These are phyloP conservation scores for Cenchrus purpureus DNA, from an alignment of 176 grass and related monocot genomes.

Conservation along the genomic window DNA sequence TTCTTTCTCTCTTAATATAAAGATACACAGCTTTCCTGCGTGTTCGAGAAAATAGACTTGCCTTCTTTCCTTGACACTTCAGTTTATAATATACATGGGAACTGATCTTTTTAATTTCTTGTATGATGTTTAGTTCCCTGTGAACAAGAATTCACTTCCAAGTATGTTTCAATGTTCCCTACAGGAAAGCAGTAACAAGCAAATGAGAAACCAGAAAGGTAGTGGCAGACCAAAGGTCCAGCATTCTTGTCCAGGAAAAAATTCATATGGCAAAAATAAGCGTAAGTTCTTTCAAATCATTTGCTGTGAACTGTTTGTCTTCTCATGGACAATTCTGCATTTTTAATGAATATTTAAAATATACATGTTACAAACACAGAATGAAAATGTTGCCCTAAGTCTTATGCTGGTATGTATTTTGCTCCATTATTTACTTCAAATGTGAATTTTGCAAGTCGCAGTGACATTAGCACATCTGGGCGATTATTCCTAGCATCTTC, in stretches of 20 bases:
- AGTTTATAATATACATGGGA: not conserved
- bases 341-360: not conserved
- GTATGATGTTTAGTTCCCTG: not conserved
- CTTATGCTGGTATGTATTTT: not conserved
- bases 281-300: slow-evolving; percentile 24
- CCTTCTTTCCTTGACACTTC: not conserved
- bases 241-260: slow-evolving; percentile 28
- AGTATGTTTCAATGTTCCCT: not conserved
- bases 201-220: slow-evolving; percentile 42
- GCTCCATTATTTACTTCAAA: not conserved
- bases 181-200: slow-evolving; percentile 50
- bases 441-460: not conserved
- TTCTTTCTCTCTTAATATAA: no score
- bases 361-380: no score
- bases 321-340: not conserved
- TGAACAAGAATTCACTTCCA: not conserved
- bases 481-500: not conserved
- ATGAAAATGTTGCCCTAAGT: not conserved
- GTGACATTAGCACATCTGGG: not conserved
- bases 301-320: not conserved
- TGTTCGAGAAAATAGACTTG: no score
- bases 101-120: slow-evolving; percentile 8
- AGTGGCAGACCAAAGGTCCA: slow-evolving; percentile 32
- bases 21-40: no score
- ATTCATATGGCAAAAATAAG: slow-evolving; percentile 41